Conservation (phyloP, 345 rosid genomes). For the Salix dunnii region DNA sequence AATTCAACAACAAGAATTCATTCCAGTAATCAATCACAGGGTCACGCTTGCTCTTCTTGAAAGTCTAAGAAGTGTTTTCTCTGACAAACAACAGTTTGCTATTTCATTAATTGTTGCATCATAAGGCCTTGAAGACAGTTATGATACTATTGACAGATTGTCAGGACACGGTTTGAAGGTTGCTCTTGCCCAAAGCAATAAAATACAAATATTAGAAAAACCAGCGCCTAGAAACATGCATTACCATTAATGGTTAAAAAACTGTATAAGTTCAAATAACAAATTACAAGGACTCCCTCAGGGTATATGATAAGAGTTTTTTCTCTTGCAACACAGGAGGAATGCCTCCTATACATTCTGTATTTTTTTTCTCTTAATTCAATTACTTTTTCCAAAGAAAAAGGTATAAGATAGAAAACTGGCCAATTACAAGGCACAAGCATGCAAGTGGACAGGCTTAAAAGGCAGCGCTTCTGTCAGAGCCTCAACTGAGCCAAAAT, state of each 20-base stretch:
- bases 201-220: background rate
- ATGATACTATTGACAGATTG: too few relatives aligned
- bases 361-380: too few relatives aligned
- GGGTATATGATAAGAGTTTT: background rate
- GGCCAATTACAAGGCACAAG: background rate
- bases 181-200: background rate
- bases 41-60: background rate
- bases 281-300: too few relatives aligned
- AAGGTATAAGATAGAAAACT: background rate
- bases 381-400: too few relatives aligned
- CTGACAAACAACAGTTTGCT: background rate
- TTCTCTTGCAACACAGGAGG: too few relatives aligned
- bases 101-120: background rate
- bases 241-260: background rate
- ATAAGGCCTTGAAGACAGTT: background rate
- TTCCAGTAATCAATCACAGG: too few relatives aligned
- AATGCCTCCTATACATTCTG: too few relatives aligned
- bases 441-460: too few relatives aligned
- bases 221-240: background rate
- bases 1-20: background rate
- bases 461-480: too few relatives aligned
- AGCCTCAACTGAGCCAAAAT: too few relatives aligned
- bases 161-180: background rate
- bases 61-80: background rate
- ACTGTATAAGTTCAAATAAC: too few relatives aligned